Conservation (phyloP, 495 filamentous ascomycete species). For the Aspergillus coremiiformis region DNA sequence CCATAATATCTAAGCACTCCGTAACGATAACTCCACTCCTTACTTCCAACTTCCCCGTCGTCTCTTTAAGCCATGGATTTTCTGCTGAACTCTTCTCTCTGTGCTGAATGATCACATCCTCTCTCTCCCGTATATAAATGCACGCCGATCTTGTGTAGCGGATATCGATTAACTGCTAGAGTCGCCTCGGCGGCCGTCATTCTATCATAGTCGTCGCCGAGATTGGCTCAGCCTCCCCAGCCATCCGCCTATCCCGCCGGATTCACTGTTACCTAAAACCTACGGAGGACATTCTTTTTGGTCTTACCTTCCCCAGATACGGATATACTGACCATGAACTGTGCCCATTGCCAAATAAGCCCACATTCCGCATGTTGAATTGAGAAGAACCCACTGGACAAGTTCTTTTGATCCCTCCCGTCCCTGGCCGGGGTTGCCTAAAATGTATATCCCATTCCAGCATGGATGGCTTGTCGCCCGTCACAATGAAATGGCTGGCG, state of each 20-base stretch:
- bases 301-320: neutral
- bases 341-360: neutral
- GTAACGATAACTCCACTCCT: neutral
- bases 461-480: conserved; percentile 12
- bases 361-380: conserved; percentile 11
- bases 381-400: conserved; percentile 5
- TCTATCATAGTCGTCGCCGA: conserved; percentile 6
- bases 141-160: neutral
- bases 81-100: neutral
- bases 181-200: neutral
- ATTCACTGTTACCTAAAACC: neutral
- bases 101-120: neutral
- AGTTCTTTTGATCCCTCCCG: conserved; percentile 2
- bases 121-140: neutral
- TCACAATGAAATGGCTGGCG: conserved; percentile 5
- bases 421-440: conserved; percentile 2
- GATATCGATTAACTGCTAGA: neutral
- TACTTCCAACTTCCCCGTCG: neutral
- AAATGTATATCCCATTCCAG: conserved; percentile 17
- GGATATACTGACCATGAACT: neutral
- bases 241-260: neutral
- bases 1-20: neutral
- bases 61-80: neutral
- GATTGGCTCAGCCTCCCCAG: neutral
- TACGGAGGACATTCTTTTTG: neutral